Base-by-base conservation (phyloP, 352 stramenopile species). In the Aphanomyces euteiches region DNA sequence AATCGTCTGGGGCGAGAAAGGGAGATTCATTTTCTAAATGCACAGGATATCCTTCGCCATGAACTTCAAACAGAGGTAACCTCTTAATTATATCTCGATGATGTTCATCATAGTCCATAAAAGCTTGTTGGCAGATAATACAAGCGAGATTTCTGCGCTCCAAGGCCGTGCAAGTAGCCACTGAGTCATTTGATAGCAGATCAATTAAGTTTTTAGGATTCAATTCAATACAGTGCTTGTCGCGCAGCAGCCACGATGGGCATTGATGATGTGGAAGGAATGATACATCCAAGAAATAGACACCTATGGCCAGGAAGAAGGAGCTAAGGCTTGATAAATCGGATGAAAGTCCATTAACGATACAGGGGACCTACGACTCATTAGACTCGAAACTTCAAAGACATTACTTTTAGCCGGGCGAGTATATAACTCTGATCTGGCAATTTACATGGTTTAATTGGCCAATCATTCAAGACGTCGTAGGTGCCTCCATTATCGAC, bases 281-380 rank as follows among this genome's bases (percentile, higher is more conserved):
- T 5, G 73, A 76, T 17, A 68, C 73, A 69, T 90, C 76, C 12
- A 90, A 58, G 10, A 82, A 69, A 58, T 75, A 73, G 58, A 90
- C 68, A 5, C 77, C 80, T 57, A 87, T 28, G 28, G 28, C 28
- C 28, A 2, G 28, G 28, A 28, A 28, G 28, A 28, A 28, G 28
- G 28, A 28, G 28, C 28, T 28, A 28, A 28, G 28, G 28, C 28
- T 28, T 28, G 28, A 28, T 28, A 28, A 28, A 28, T 28, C 28
- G 28, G 28, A 28, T 28, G 28, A 28, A 28, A 28, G 28, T 28
- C 28, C 28, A 28, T 28, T 28, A 28, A 28, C 28, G 28, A 28
- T 2, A 2, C 28, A 28, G 28, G 28, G 28, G 28, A 28, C 28
- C 28, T 28, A 28, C 28, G 2, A 36, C 61, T 78, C 81, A n/a